Evolutionary conservation across 1,284 basidiomycete species (phyloP).

Genomic region (Microbotryum silenes-acaulis): DNA sequence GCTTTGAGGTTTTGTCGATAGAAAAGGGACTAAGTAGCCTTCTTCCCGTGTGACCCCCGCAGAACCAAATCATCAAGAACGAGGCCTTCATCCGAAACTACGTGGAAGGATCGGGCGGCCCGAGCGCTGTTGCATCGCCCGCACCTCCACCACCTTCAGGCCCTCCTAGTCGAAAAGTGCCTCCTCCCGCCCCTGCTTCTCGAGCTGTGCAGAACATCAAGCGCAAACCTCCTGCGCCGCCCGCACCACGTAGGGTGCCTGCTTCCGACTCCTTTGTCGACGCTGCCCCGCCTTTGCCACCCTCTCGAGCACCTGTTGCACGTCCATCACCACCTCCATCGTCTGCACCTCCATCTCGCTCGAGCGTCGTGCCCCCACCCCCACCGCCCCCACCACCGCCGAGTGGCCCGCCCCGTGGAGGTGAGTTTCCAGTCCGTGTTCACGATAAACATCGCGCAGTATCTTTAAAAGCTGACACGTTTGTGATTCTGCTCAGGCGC

Average conservation of each 20-base stretch:
- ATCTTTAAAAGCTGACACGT: background rate
- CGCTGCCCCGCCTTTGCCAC: too few species aligned
- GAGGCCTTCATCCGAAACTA: constrained; percentile 31
- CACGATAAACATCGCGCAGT: background rate
- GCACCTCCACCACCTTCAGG: constrained; percentile 8
- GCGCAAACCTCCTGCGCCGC: constrained; percentile 22
- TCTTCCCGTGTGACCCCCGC: background rate
- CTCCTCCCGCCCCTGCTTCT: constrained; percentile 6
- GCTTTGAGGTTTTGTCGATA: too few species aligned
- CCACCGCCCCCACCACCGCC: background rate
- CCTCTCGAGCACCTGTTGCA: background rate
- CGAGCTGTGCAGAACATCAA: constrained; percentile 13
- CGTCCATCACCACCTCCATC: constrained; percentile 5
- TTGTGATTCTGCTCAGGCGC: background rate
- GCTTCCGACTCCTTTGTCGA: too few species aligned
- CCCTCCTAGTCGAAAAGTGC: constrained; percentile 9
- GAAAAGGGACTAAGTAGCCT: background rate
- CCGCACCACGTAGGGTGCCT: background rate
- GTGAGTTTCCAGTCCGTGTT: constrained; percentile 3
- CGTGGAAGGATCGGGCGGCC: constrained; percentile 30
- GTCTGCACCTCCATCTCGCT: background rate
- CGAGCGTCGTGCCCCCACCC: background rate
- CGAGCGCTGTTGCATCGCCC: constrained; percentile 3
- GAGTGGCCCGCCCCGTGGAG: background rate
- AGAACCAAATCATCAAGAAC: constrained; percentile 31